These are phyloP conservation scores for Solanum chacoense DNA, from an alignment of 305 asterid genomes.

Conservation along the genomic window DNA sequence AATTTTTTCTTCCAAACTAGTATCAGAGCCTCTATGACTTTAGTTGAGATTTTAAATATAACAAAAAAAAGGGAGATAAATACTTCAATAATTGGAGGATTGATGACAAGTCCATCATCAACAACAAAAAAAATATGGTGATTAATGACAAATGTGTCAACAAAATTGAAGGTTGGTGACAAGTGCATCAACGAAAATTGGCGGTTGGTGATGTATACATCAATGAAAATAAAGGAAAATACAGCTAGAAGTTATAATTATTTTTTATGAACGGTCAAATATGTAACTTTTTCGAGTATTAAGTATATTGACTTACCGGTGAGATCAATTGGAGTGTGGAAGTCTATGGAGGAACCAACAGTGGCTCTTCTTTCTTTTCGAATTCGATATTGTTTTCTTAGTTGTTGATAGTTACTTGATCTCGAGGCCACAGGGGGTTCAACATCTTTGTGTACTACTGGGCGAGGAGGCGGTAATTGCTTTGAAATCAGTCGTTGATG, in stretches of 20 bases:
- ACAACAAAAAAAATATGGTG: not conserved
- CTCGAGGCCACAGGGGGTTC: not conserved
- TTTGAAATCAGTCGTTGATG: constrained; percentile 11
- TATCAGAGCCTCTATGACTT: not conserved
- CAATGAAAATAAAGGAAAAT: not conserved
- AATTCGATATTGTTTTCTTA: constrained; percentile 20
- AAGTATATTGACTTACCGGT: constrained; percentile 10
- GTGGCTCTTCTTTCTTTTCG: constrained; percentile 36
- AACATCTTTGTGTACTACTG: not conserved
- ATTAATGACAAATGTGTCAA: not conserved
- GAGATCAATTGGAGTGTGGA: constrained; percentile 8
- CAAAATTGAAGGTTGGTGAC: not conserved
- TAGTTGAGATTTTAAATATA: not conserved
- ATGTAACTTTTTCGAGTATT: not conserved
- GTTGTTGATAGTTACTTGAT: constrained; percentile 31
- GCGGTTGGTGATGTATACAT: not conserved
- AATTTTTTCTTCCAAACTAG: not conserved
- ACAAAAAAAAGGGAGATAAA: no score
- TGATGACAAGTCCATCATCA: not conserved
- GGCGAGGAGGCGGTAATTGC: constrained; percentile 1
- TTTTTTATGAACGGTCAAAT: not conserved
- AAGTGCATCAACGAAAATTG: not conserved
- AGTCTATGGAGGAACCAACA: constrained; percentile 17
- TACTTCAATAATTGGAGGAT: no score
- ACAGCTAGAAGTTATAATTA: not conserved